Evolutionary conservation across 495 filamentous ascomycete genomes (phyloP), one percentile per base, ranked within the genome.

Genomic region (Penicillium dipodomyicola): DNA sequence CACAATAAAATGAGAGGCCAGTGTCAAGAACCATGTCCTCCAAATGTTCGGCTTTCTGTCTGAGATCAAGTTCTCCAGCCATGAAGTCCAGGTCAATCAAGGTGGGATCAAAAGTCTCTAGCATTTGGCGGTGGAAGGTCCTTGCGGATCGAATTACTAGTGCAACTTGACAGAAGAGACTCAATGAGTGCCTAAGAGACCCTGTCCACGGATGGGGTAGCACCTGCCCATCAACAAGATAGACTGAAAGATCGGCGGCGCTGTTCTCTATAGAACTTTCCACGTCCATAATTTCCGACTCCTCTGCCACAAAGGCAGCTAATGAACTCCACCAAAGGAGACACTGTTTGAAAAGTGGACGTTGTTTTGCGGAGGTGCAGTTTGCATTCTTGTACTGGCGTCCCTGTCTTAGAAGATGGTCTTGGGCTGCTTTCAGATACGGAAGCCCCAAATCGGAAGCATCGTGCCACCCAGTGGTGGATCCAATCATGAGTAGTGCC

Each of bases 151-250:
- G 64, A 40, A 67, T 52, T 7, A 67, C 50, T 46, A 59, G 52
- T 3, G 64, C 64, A 14, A 56, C 62, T 37, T 60, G 56, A 32
- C 62, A 67, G 27, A 67, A 62, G 1, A 67, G 49, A 7, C 42
- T 55, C 11, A 67, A 50, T 14, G 61, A 47, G 40, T 67, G 59
- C 11, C 58, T 57, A 7, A 67, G 48, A 41, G 64, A 62, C 2
- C 64, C 64, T 10, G 64, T 67, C 64, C 64, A 67, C 12, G 64
- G 64, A 20, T 67, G 64, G 10, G 64, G 64, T 30, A 67, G 39
- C 8, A 50, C 40, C 35, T 67, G 61, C 17, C 64, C 64, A 50
- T 67, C 64, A 7, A 67, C 59, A 42, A 67, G 29, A 29, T 67
- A 67, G 3, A 67, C 45, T 0, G 64, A 67, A 7, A 56, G 58